These are phyloP conservation scores for Populus tremula DNA, from an alignment of 345 rosid species.

Conservation along the genomic window DNA sequence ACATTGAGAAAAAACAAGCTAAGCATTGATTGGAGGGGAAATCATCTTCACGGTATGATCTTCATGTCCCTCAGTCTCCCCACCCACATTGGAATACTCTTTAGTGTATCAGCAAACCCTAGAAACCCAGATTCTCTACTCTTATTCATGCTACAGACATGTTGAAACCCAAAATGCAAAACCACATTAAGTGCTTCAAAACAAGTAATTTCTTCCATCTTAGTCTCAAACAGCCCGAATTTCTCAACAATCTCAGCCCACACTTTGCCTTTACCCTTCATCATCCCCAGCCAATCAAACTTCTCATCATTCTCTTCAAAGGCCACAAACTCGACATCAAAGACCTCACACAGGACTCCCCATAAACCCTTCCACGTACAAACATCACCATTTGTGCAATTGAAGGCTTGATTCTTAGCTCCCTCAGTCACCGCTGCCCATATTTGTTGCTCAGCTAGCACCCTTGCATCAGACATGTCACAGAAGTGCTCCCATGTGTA, in stretches of 20 bases:
- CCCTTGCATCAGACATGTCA: conserved; percentile 28
- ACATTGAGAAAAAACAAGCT: background rate
- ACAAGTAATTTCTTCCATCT: conserved; percentile 32
- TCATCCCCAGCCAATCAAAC: conserved; percentile 22
- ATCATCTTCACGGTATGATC: conserved; percentile 19
- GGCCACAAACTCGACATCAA: conserved; percentile 29
- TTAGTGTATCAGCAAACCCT: conserved; percentile 19
- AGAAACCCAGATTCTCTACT: conserved; percentile 40
- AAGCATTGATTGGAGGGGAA: background rate
- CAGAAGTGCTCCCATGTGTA: conserved; percentile 43
- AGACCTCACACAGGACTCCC: conserved; percentile 18
- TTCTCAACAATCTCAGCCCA: conserved; percentile 41
- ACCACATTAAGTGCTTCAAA: conserved; percentile 14
- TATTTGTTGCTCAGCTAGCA: conserved; percentile 35
- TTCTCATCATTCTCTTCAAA: conserved; percentile 31
- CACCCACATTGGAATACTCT: conserved; percentile 31
- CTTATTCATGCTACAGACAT: conserved; percentile 43
- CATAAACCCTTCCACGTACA: conserved; percentile 36
- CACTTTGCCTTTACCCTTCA: conserved; percentile 23
- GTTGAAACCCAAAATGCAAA: conserved; percentile 34
- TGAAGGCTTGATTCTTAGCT: conserved; percentile 37
- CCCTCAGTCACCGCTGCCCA: conserved; percentile 24
- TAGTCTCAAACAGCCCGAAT: conserved; percentile 28
- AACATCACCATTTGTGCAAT: conserved; percentile 36
- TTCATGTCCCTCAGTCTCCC: conserved; percentile 35